Evolutionary conservation across 139 green algal species (phyloP).

Genomic region (Picochlorum costavermella): DNA sequence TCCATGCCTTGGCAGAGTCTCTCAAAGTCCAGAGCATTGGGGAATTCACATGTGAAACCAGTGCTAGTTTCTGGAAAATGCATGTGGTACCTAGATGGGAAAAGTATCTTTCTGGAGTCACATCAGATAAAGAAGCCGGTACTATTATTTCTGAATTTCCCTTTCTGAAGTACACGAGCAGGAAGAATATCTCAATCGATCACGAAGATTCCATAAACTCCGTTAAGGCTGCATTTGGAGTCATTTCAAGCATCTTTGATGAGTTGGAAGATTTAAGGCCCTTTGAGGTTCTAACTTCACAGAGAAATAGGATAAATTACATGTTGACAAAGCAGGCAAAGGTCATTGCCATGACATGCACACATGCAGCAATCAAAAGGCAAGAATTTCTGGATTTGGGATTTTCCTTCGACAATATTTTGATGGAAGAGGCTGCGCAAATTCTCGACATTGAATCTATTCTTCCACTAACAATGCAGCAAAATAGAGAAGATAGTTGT

Average conservation of each 20-base stretch:
- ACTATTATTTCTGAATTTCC: constrained; percentile 65
- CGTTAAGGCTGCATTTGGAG: constrained; percentile 78
- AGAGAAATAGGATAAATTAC: constrained; percentile 79
- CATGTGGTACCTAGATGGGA: constrained; percentile 86
- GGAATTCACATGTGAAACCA: constrained; percentile 85
- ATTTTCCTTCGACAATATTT: constrained; percentile 95
- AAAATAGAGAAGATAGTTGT: constrained; percentile 35
- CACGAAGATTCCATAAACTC: background rate
- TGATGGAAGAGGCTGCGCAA: constrained; percentile 97
- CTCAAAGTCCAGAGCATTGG: constrained; percentile 43
- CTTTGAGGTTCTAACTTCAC: constrained; percentile 90
- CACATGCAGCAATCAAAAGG: constrained; percentile 91
- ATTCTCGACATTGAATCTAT: constrained; percentile 99
- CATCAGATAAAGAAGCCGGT: constrained; percentile 8
- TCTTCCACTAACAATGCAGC: constrained; percentile 89
- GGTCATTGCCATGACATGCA: constrained; percentile 99
- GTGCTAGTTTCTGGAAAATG: constrained; percentile 93
- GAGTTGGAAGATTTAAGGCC: constrained; percentile 94
- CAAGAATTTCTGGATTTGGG: constrained; percentile 89
- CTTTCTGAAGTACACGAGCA: constrained; percentile 89
- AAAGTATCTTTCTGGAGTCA: constrained; percentile 45
- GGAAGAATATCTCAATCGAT: constrained; percentile 16
- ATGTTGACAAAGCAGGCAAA: constrained; percentile 94
- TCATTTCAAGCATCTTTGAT: constrained; percentile 85
- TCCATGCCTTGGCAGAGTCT: constrained; percentile 60